Percentiles rank a stretch among this genome's conserved stretches.
These are phyloP conservation scores for Beauveria caledonica DNA, from an alignment of 2,329 filamentous ascomycete genomes.

Conservation along the genomic window DNA sequence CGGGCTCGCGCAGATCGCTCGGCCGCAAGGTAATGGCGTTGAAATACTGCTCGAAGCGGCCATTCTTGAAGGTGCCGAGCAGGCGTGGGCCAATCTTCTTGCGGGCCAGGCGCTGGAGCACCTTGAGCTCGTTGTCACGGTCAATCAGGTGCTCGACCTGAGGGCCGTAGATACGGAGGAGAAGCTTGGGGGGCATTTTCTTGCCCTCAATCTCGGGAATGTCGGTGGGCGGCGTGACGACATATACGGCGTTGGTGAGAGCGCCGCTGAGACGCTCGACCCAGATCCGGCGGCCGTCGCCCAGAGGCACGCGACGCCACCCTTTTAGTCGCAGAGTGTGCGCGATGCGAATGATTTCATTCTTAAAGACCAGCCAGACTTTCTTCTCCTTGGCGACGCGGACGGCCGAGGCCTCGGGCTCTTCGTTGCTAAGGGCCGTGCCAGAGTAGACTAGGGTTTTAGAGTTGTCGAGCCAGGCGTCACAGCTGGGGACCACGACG, in stretches of 20 bases:
- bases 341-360: conserved; percentile 78
- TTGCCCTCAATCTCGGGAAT: conserved; percentile 35
- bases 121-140: conserved; percentile 78
- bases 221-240: conserved; percentile 72
- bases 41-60: conserved; percentile 91
- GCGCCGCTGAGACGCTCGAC: conserved; percentile 81
- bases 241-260: conserved; percentile 92
- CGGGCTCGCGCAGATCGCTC: conserved; percentile 66
- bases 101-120: conserved; percentile 74
- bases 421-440: conserved; percentile 31
- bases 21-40: conserved; percentile 74
- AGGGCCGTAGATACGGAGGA: conserved; percentile 88
- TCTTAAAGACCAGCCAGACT: conserved; percentile 81
- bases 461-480: conserved; percentile 79
- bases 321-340: conserved; percentile 87
- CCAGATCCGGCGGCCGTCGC: conserved; percentile 57
- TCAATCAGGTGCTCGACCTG: conserved; percentile 96
- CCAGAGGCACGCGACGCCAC: conserved; percentile 76
- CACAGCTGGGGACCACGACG: conserved; percentile 72
- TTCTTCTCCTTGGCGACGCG: conserved; percentile 59
- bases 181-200: conserved; percentile 55
- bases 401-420: conserved; percentile 26
- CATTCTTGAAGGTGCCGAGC: conserved; percentile 87
- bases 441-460: conserved; percentile 74
- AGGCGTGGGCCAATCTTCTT: conserved; percentile 91